These are phyloP conservation scores for Nasturtium officinale DNA, from an alignment of 345 rosid genomes.

Conservation along the genomic window DNA sequence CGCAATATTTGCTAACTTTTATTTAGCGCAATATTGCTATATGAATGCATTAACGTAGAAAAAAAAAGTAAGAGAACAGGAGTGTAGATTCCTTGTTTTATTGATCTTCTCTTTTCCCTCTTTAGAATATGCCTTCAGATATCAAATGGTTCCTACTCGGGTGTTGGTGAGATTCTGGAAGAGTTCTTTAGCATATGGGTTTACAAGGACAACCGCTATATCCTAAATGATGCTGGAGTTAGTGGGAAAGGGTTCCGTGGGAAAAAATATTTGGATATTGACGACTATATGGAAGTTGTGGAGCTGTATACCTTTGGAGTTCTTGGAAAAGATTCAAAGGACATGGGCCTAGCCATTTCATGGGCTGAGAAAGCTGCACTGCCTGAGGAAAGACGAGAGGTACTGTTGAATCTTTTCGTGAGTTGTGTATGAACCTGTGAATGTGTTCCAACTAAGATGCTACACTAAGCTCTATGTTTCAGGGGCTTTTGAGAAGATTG, in stretches of 20 bases:
- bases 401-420: conserved; percentile 34
- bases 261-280: conserved; percentile 47
- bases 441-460: not conserved
- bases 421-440: conserved; percentile 19
- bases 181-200: conserved; percentile 76
- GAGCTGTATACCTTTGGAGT: conserved; percentile 68
- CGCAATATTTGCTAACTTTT: not conserved
- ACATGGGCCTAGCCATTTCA: conserved; percentile 62
- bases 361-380: conserved; percentile 84
- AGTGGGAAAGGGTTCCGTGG: conserved; percentile 43
- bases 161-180: conserved; percentile 65
- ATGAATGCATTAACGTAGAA: not conserved
- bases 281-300: conserved; percentile 60
- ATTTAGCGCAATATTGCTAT: not conserved
- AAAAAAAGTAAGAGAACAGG: conserved; percentile 1
- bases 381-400: conserved; percentile 81
- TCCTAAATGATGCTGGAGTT: conserved; percentile 41
- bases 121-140: conserved; percentile 77
- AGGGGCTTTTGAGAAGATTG: conserved; percentile 78
- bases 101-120: conserved; percentile 4
- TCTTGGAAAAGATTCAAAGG: conserved; percentile 56
- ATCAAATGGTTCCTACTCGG: conserved; percentile 57
- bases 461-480: conserved; percentile 19
- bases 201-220: conserved; percentile 51
- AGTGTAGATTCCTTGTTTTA: not conserved